Conservation (phyloP, 768 basidiomycete genomes). For the Suillus subaureus region DNA sequence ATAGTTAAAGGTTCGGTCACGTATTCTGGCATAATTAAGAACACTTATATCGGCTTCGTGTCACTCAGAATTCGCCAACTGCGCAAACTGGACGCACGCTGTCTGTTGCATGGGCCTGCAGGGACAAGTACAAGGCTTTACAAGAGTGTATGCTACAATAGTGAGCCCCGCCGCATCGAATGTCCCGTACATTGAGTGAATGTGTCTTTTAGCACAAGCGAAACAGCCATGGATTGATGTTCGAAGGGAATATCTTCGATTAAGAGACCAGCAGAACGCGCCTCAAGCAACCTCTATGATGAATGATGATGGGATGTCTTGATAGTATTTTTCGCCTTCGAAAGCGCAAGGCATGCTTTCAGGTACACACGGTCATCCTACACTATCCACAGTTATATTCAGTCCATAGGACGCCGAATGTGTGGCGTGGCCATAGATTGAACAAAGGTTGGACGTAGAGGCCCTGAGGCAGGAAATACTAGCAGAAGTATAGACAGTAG, state of each 20-base stretch:
- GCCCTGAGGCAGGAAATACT: no score
- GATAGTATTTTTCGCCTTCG: neutral
- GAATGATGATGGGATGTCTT: neutral
- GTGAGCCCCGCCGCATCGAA: constrained; percentile 46
- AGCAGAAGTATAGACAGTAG: neutral
- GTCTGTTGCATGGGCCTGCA: constrained; percentile 86
- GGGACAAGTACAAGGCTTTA: constrained; percentile 62
- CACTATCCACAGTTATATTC: no score
- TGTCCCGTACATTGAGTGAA: neutral
- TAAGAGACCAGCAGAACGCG: constrained; percentile 47
- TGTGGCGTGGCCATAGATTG: neutral
- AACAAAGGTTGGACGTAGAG: neutral
- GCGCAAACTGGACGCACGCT: constrained; percentile 78
- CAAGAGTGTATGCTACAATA: constrained; percentile 81
- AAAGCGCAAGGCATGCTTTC: neutral
- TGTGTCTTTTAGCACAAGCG: constrained; percentile 55
- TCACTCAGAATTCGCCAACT: constrained; percentile 79
- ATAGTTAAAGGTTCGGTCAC: constrained; percentile 63
- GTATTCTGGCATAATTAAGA: neutral
- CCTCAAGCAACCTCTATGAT: neutral
- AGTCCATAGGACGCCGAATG: neutral
- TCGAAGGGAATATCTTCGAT: constrained; percentile 70
- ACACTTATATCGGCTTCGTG: neutral
- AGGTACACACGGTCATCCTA: neutral
- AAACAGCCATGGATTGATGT: constrained; percentile 76